phyloP scores from a whole-genome alignment of 805 yeast genomes.

The Candida xiaguanensis region DNA sequence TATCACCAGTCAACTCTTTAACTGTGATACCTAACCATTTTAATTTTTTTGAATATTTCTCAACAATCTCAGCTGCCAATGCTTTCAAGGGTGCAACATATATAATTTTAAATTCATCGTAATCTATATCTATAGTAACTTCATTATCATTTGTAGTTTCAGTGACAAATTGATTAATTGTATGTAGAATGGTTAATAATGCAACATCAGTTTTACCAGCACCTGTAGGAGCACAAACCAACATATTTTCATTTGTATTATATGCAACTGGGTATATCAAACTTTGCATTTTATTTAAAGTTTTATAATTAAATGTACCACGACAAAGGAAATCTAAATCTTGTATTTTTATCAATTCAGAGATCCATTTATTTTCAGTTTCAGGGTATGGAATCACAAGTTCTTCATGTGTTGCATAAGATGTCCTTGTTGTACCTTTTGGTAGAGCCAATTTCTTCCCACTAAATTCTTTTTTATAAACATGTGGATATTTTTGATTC shows the following conservation, averaged over 20 bases:
- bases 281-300: slow-evolving; percentile 84
- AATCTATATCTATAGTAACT: slow-evolving; percentile 61
- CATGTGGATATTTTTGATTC: slow-evolving; percentile 75
- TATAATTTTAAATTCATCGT: slow-evolving; percentile 83
- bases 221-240: slow-evolving; percentile 97
- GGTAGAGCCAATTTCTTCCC: slow-evolving; percentile 84
- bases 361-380: slow-evolving; percentile 40
- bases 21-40: slow-evolving; percentile 85
- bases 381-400: slow-evolving; percentile 76
- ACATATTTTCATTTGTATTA: slow-evolving; percentile 89
- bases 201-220: slow-evolving; percentile 98
- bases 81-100: slow-evolving; percentile 94
- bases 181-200: slow-evolving; percentile 69
- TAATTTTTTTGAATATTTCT: slow-evolving; percentile 73
- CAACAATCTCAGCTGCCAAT: slow-evolving; percentile 94
- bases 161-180: slow-evolving; percentile 67
- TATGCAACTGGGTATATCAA: slow-evolving; percentile 90
- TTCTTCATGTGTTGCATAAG: slow-evolving; percentile 69
- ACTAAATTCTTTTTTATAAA: slow-evolving; percentile 68
- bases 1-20: slow-evolving; percentile 89
- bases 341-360: slow-evolving; percentile 49
- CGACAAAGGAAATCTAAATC: slow-evolving; percentile 76
- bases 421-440: slow-evolving; percentile 66
- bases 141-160: slow-evolving; percentile 46
- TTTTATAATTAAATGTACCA: slow-evolving; percentile 78